Base-by-base conservation (phyloP, 2,329 filamentous ascomycete species). In the Neobulgaria alba region DNA sequence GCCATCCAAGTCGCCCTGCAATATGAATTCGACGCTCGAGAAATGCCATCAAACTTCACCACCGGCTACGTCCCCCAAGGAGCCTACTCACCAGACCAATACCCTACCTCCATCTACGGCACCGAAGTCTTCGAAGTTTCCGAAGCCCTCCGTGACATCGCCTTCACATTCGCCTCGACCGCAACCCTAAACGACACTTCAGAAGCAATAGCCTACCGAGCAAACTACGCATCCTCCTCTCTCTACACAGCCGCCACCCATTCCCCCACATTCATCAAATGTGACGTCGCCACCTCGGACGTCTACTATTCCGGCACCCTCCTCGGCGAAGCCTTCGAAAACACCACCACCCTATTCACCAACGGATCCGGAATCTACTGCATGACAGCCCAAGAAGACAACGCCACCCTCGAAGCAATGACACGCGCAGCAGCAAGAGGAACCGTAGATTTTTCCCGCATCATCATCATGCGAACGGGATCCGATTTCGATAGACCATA, bases 1-100 rank as follows among this genome's bases (percentile, higher is more conserved):
- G 75, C 81, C 0, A 71, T 88, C 4, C 84, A 88, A 56, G 81
- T 86, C 2, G 82, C 78, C 0, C 65, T 87, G 39, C 82, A 88
- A 59, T 84, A 86, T 49, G 83, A 88, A 60, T 75, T 88, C 46
- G 82, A 87, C 51, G 64, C 73, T 1, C 73, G 82, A 23, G 81
- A 85, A 46, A 73, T 85, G 23, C 79, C 81, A 0, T 55, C 57
- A 2, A 79, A 78, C 58, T 85, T 72, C 61, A 64, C 70, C 1
- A 82, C 79, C 0, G 81, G 82, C 4, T 87, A 87, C 57, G 67
- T 87, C 20, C 72, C 79, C 1, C 78, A 76, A 53, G 82, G 79
- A 12, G 66, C 70, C 16, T 58, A 66, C 17, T 50, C 57, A 4
- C 77, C 81, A 0, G 60, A 68, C 33, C 58, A 77, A 33, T 80